Conservation (phyloP, 306 rosid genomes). For the Citrullus colocynthis region DNA sequence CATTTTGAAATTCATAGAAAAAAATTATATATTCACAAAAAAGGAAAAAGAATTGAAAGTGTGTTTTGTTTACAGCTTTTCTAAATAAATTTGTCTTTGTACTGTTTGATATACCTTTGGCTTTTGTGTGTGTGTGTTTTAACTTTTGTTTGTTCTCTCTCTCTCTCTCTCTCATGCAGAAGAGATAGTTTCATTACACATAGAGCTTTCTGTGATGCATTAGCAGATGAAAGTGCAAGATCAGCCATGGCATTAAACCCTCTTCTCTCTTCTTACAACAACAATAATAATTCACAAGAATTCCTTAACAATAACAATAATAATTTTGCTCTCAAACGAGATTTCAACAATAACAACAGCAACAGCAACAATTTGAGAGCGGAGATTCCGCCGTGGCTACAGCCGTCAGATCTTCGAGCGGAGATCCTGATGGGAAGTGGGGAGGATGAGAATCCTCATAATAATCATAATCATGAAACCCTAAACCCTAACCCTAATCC, state of each 20-base stretch:
- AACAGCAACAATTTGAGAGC: background rate
- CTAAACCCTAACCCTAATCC: constrained; percentile 40
- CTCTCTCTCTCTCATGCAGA: constrained; percentile 16
- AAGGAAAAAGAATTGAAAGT: background rate
- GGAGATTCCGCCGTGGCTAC: constrained; percentile 62
- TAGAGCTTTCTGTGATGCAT: constrained; percentile 97
- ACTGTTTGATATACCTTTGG: background rate
- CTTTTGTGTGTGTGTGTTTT: background rate
- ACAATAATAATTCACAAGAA: background rate
- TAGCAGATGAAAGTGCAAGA: constrained; percentile 86
- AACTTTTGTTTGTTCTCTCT: background rate
- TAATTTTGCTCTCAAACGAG: constrained; percentile 23
- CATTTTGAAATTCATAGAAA: too few species aligned
- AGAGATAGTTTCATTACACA: constrained; percentile 97
- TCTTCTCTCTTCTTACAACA: constrained; percentile 16
- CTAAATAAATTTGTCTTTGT: constrained; percentile 5
- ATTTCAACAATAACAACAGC: background rate
- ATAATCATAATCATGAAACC: background rate
- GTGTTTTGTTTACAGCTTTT: background rate
- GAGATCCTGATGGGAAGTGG: background rate
- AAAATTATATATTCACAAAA: background rate
- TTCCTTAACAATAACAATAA: constrained; percentile 7
- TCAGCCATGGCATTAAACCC: constrained; percentile 26
- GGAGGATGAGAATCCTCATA: background rate
- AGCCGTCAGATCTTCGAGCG: constrained; percentile 3